Base-by-base conservation (phyloP, 768 basidiomycete genomes). In the Podaxis pistillaris region DNA sequence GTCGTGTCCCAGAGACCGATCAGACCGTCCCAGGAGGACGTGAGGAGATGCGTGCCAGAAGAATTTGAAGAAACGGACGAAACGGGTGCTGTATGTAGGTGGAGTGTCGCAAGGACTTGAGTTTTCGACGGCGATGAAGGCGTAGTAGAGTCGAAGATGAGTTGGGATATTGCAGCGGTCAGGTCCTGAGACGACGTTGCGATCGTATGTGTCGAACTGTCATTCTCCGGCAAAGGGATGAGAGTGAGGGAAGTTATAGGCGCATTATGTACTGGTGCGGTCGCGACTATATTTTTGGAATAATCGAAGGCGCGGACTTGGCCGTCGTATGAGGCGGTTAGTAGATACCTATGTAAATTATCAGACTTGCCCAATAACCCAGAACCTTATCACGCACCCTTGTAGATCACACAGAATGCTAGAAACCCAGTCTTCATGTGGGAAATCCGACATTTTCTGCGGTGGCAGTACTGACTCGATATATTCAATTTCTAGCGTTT, bases 401-500 rank as follows among this genome's bases (percentile, higher is more conserved):
- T 78, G 76, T 53, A 84, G 69, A 65, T 80, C 73, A 70, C 86
- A 89, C 4, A 86, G 87, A 19, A 93, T 83, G 15, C 88, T 87
- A 1, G 93, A 94, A 0, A 97, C 91, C 96, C 96, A 98, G 65
- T 98, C 95, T 58, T 98, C 90, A 65, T 94, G 91, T 1, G 91
- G 89, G 57, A 94, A 78, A 53, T 88, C 82, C 0, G 89, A 83
- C 74, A 94, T 84, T 64, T 88, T 86, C 71, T 93, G 85, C 0
- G 94, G 95, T 0, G 95, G 94, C 73, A 96, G 79, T 1, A 96
- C 82, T 15, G 90, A 92, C 74, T 94, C 89, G 62, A 97, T 87
- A 76, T 96, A 96, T 74, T 96, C 94, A 50, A 97, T 86, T 69
- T 96, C 89, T 22, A 97, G 83, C 2, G 91, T 94, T 74, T 94